Evolutionary conservation across 1,284 basidiomycete genomes (phyloP), one percentile per base, ranked within the genome.

Genomic region (Rhodotorula sp.): DNA sequence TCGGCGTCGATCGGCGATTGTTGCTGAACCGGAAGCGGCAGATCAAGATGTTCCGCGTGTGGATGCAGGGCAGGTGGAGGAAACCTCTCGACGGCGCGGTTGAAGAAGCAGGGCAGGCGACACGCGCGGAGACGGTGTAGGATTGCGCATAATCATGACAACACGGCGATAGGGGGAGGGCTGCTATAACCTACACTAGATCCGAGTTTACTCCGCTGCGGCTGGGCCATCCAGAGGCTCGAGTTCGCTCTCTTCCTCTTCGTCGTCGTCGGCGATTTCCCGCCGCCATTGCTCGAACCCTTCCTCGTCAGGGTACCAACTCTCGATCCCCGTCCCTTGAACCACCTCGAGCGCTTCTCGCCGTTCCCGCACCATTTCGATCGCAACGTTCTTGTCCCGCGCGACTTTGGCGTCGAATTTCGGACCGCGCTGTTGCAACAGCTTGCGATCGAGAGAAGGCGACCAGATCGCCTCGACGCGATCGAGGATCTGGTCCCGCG

Each of bases 11-110:
- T 83, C 85, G 93, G 18, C 85, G 94, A n/a, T 82, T 97, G 72
- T 85, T 97, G 62, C 89, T 97, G 56, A 97, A 97, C 81, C 85
- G 94, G 64, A 97, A 95, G 81, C 85, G 92, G 68, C 90, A 93
- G 83, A 83, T 95, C 66, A 93, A 95, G 82, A 97, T 97, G 94
- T 96, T 95, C 81, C 85, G 94, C 26, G 72, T 79, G 15, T 81
- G 80, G 80, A 62, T 80, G 68, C 80, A 80, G 65, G 79, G 75
- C 16, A 65, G 67, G 59, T 67, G 65, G 65, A 62, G 64, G 56
- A 67, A 70, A 54, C 65, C 69, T 20, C 5, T 59, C 0, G 64
- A 58, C 1, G 63, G n/a, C 14, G 21, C 10, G 18, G 29, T 21
- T 20, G 48, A 1, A 15, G 20, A 10, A 52, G 12, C 8, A 26